Conservation (phyloP, 441 rosid genomes). For the Populus trichocarpa region DNA sequence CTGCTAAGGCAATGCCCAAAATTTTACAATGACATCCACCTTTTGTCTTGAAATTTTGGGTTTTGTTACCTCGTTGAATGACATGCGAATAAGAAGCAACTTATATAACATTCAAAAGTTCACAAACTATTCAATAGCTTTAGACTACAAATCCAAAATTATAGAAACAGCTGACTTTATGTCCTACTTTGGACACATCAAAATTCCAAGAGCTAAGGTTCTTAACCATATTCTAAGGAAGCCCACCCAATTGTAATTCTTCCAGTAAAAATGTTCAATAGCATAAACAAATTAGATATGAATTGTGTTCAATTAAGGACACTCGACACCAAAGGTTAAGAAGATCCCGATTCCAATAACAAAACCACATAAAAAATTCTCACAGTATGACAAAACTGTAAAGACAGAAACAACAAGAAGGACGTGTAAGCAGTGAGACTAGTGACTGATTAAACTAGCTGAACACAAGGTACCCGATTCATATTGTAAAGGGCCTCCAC, state of each 20-base stretch:
- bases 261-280: not conserved
- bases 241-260: not conserved
- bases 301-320: not conserved
- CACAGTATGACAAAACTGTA: not conserved
- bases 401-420: not conserved
- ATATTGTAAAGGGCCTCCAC: slow-evolving; percentile 78
- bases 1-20: too few relatives aligned
- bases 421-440: not conserved
- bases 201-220: not conserved
- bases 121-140: not conserved
- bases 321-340: slow-evolving; percentile 3
- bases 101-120: not conserved
- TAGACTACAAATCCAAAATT: not conserved
- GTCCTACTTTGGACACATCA: not conserved
- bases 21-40: not conserved
- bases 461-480: slow-evolving; percentile 56
- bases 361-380: not conserved
- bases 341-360: not conserved
- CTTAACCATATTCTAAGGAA: not conserved
- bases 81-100: not conserved
- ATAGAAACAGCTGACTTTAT: not conserved
- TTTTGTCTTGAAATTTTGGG: not conserved
- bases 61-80: too few relatives aligned
- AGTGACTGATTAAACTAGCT: not conserved
- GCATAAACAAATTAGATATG: not conserved